Evolutionary conservation across 176 grass and related monocot genomes (phyloP), one percentile per base, ranked within the genome.

Genomic region (Urochloa ruziziensis): DNA sequence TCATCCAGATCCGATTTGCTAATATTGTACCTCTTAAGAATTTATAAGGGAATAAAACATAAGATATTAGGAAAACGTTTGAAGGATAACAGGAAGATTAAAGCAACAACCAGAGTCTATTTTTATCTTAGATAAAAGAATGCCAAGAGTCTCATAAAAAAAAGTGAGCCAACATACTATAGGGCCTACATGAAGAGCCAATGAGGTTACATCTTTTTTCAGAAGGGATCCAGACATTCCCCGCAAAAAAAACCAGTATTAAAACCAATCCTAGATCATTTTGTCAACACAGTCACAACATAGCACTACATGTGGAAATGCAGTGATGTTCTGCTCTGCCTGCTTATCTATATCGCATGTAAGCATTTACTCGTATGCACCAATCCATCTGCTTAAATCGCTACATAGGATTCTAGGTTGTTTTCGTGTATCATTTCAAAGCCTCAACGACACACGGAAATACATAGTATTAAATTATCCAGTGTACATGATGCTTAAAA

Each of bases 1-100:
- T 86, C 65, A 77, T 91, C 79, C 70, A 94, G 57, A 83, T 94
- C 92, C 77, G 75, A 68, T 60, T 74, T 75, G 57, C 86, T 91
- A 75, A 94, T 91, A 68, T 91, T 94, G 46, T 86, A 94, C 65
- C 86, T 88, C 92, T 94, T 63, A 84, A 83, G 62, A 39, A 63
- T 36, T 48, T 27, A 83, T 23, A 86, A 25, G 11, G 58, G 18
- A 70, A 21, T 10, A 21, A 62, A 84, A 39, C 58, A 54, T 14
- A 64, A 86, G 27, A 65, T 39, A 88, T 24, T 42, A 60, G 46
- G 10, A 78, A 62, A 81, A 25, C n/a, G 67, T 75, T 32, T 76
- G 17, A 30, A 73, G 66, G 17, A 63, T 23, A 73, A 79, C 18
- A 86, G 33, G 73, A 73, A 54, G 16, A 72, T 33, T 83, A 44